Evolutionary conservation across 2,329 filamentous ascomycete genomes (phyloP).

Genomic region (Apiospora sp.): DNA sequence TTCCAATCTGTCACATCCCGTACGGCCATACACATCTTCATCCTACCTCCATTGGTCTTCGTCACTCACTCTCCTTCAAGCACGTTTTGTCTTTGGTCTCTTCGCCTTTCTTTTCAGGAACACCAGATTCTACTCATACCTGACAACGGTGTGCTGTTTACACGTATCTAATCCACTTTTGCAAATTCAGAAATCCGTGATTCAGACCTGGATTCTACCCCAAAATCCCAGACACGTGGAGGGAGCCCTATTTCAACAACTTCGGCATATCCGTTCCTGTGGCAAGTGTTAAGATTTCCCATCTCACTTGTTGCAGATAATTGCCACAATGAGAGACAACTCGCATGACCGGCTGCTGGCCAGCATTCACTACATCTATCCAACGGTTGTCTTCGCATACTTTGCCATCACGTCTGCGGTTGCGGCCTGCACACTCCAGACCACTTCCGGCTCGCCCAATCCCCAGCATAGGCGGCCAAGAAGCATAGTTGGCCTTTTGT

Average conservation of each 20-base stretch:
- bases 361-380: conserved; percentile 66
- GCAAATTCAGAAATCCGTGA: background rate
- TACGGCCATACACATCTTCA: background rate
- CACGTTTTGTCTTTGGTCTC: background rate
- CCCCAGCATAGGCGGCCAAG: conserved; percentile 50
- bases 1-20: background rate
- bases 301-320: background rate
- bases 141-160: background rate
- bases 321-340: background rate
- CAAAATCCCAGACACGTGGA: background rate
- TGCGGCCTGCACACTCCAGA: conserved; percentile 62
- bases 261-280: background rate
- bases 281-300: background rate
- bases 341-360: conserved; percentile 42
- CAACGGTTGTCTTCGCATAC: conserved; percentile 63
- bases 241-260: background rate
- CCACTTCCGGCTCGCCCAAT: conserved; percentile 45
- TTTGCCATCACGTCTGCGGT: conserved; percentile 61
- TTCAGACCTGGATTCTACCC: background rate
- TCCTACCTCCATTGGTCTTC: background rate
- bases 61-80: background rate
- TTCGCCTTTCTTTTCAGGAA: background rate
- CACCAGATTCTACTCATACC: background rate
- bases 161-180: conserved; percentile 14
- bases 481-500: conserved; percentile 53